A percentile compares a stretch with the other conserved stretches of the same genome.
These are phyloP conservation scores for Fusarium paranaense DNA, from an alignment of 2,329 filamentous ascomycete genomes.

Conservation along the genomic window DNA sequence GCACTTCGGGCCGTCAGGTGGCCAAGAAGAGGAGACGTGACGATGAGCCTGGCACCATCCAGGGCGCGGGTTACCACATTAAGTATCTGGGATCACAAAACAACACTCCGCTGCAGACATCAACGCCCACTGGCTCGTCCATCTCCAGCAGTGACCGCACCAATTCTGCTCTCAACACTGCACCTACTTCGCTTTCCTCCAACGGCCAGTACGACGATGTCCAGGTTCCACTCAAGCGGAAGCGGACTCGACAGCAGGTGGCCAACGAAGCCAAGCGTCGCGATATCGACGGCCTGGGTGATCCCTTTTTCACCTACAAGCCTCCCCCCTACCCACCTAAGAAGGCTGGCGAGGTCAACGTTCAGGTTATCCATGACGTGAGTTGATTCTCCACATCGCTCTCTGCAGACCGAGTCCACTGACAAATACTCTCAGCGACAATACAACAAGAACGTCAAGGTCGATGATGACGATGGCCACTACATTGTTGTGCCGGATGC, in stretches of 20 bases:
- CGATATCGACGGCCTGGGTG: conserved; percentile 76
- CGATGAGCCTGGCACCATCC: conserved; percentile 59
- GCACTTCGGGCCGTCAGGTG: conserved; percentile 56
- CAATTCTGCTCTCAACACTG: conserved; percentile 83
- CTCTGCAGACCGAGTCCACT: conserved; percentile 9
- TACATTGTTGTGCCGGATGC: conserved; percentile 93
- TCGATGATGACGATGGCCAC: conserved; percentile 96
- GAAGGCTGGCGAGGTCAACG: conserved; percentile 84
- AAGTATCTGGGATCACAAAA: conserved; percentile 76
- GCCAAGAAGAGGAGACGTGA: conserved; percentile 82
- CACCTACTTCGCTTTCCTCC: conserved; percentile 82
- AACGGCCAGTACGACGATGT: conserved; percentile 73
- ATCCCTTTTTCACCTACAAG: conserved; percentile 82
- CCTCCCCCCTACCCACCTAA: conserved; percentile 89
- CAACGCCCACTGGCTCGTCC: conserved; percentile 75
- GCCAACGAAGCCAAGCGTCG: conserved; percentile 85
- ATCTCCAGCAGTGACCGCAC: conserved; percentile 87
- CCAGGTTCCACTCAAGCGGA: conserved; percentile 86
- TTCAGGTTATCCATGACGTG: conserved; percentile 73
- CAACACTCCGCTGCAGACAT: conserved; percentile 76
- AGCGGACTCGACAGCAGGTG: conserved; percentile 84
- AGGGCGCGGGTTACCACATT: conserved; percentile 79
- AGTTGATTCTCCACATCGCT: conserved; percentile 49
- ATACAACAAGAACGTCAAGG: conserved; percentile 73
- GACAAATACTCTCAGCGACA: conserved; percentile 43